These are phyloP conservation scores for Trypanosoma mega DNA, from an alignment of 208 protist genomes.

Conservation along the genomic window DNA sequence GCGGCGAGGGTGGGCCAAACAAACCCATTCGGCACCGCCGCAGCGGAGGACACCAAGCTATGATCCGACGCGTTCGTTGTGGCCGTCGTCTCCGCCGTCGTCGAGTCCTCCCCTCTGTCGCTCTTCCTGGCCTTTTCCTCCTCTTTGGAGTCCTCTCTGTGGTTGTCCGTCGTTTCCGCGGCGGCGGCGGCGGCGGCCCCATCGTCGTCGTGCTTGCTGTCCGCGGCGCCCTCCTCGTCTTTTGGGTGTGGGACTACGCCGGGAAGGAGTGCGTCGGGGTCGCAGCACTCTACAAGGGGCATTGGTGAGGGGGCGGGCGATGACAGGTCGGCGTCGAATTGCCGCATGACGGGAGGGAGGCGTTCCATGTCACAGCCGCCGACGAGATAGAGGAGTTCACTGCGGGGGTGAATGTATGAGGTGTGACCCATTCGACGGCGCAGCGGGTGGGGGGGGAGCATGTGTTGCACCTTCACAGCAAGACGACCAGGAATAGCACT, in stretches of 20 bases:
- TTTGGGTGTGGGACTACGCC: too few relatives aligned
- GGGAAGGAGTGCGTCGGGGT: too few relatives aligned
- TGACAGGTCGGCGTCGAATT: background rate
- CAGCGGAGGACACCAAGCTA: background rate
- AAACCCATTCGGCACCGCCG: constrained; percentile 7
- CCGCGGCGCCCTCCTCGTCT: too few relatives aligned
- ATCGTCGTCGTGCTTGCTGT: too few relatives aligned
- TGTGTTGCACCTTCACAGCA: background rate
- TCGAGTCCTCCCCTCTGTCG: background rate
- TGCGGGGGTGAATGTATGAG: constrained; percentile 23
- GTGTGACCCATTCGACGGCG: constrained; percentile 18
- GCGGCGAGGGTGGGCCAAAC: constrained; percentile 25
- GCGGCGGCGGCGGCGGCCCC: background rate
- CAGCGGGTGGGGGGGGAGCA: background rate
- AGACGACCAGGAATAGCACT: background rate
- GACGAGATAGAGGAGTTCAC: constrained; percentile 19
- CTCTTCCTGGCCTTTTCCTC: background rate
- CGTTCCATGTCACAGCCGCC: constrained; percentile 19
- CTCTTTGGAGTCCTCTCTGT: background rate
- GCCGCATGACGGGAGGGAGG: constrained; percentile 2
- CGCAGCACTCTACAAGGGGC: constrained; percentile 22
- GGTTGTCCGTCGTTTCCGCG: background rate
- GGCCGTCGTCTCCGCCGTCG: background rate
- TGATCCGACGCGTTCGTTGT: background rate
- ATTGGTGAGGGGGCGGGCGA: background rate